These are phyloP conservation scores for Pseudonectria buxi DNA, from an alignment of 2,329 filamentous ascomycete species.

Conservation along the genomic window DNA sequence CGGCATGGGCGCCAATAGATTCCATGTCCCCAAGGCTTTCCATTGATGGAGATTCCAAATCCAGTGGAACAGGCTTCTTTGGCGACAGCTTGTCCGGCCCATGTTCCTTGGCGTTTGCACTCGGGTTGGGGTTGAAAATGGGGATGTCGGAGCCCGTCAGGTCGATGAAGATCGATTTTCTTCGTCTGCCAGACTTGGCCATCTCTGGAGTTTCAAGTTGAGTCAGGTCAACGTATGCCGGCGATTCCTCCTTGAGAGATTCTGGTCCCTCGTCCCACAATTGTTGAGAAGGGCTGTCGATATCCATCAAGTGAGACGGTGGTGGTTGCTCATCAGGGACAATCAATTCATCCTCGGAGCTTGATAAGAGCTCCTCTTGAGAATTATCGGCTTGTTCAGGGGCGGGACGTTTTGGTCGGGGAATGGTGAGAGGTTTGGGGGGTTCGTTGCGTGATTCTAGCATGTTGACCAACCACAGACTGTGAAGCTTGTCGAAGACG, in stretches of 20 bases:
- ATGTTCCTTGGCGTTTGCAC: not conserved
- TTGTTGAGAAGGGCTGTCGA: not conserved
- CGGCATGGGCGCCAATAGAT: constrained; percentile 13
- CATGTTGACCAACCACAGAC: constrained; percentile 43
- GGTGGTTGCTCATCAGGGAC: constrained; percentile 25
- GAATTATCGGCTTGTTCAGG: constrained; percentile 1
- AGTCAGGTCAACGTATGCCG: constrained; percentile 25
- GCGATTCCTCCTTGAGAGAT: constrained; percentile 15
- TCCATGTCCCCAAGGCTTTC: constrained; percentile 17
- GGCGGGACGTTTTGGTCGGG: constrained; percentile 10
- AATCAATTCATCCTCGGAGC: constrained; percentile 45
- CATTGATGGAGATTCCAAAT: constrained; percentile 10
- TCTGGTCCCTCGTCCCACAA: not conserved
- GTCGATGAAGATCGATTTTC: constrained; percentile 15
- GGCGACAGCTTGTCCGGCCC: not conserved
- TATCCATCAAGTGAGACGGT: constrained; percentile 3
- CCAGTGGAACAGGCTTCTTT: not conserved
- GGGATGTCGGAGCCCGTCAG: constrained; percentile 18
- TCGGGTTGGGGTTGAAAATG: not conserved
- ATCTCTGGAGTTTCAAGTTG: constrained; percentile 15
- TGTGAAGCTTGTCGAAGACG: constrained; percentile 53
- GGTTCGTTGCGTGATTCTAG: constrained; percentile 36
- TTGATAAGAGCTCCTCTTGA: constrained; percentile 45
- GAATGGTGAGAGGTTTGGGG: constrained; percentile 25
- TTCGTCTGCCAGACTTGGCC: not conserved